Base-by-base conservation (phyloP, 805 yeast genomes). In the Lipomyces anomalus region DNA sequence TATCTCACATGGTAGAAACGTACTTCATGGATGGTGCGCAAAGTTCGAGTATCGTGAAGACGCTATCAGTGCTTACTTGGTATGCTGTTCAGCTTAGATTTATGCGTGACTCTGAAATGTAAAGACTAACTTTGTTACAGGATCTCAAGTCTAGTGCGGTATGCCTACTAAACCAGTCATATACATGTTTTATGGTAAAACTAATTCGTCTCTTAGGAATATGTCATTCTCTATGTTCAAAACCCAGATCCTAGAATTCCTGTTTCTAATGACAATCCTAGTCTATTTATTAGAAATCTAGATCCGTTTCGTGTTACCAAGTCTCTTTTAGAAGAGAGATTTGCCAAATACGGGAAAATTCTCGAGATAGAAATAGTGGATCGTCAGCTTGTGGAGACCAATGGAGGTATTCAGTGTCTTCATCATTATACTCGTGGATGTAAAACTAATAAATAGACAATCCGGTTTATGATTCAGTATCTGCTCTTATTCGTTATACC, bases 31-130 rank as follows among this genome's bases (percentile, higher is more conserved):
- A 9, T 85, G 94, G 92, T 85, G 79, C 58, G 74, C 81, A 49
- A 83, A 83, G 60, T 86, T 79, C 66, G 84, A 79, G 2, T 86
- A 75, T 60, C 74, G 95, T 42, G 94, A 84, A 61, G 95, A 86
- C 64, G 95, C 95, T 3, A 85, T 86, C 37, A 73, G 84, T 57
- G 90, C 94, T 0, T 85, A 77, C 67, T 88, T 90, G 2, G 53
- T 48, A 38, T n/a, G 50, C 35, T 18, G 30, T n/a, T 11, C n/a
- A 4, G 35, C 11, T 20, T 9, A 4, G 4, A 16, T 22, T 9
- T 16, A 9, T 13, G 13, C 9, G 30, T 26, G 30, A 26, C 30
- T 9, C 30, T n/a, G n/a, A n/a, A n/a, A n/a, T n/a, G n/a, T n/a
- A n/a, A n/a, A n/a, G n/a, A n/a, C n/a, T n/a, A n/a, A n/a, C n/a